Base-by-base conservation (phyloP, 179 eudicot species). In the Carnegiea gigantea region DNA sequence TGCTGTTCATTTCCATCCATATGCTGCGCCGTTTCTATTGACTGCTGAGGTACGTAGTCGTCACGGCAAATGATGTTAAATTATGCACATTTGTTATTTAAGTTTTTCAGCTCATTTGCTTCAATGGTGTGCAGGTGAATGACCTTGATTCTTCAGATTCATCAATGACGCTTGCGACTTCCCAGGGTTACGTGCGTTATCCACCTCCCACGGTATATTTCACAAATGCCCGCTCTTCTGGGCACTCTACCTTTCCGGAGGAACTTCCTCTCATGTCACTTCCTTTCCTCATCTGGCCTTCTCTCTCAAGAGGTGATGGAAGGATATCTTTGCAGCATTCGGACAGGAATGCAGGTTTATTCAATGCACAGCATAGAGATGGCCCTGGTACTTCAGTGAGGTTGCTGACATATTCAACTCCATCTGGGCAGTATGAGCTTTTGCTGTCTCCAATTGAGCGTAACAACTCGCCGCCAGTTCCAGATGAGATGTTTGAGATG, bases 1-100 rank as follows among this genome's bases (percentile, higher is more conserved):
- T 83, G 98, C 98, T 54, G 98, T 95, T 83, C 98, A 93, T 85
- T 95, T 95, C 85, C 98, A 93, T 84, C 98, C 98, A 20, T 93
- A 93, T 77, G 98, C 88, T 68, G 98, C 98, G 36, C 98, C 98
- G 20, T 90, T 92, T 84, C 90, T 95, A 77, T 84, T 95, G 79
- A 95, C 98, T 83, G 97, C 97, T 71, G 97, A 93, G 95, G 97
- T 92, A 82, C 67, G 38, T 51, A 30, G 36, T 76, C 44, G 49
- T 76, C 28, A 70, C 17, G 51, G 23, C 33, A 26, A 76, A 72
- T 73, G 59, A 20, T 48, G 44, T 54, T 82, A 6, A 74, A 38
- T 21, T 54, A 30, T 46, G 36, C 43, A 0, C 23, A 48, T 51
- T 53, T 13, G 20, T 15, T 40, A 3, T 40, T 53, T 70, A 26